Evolutionary conservation across 257 asterid species (phyloP).

Genomic region (Nicotiana sylvestris): DNA sequence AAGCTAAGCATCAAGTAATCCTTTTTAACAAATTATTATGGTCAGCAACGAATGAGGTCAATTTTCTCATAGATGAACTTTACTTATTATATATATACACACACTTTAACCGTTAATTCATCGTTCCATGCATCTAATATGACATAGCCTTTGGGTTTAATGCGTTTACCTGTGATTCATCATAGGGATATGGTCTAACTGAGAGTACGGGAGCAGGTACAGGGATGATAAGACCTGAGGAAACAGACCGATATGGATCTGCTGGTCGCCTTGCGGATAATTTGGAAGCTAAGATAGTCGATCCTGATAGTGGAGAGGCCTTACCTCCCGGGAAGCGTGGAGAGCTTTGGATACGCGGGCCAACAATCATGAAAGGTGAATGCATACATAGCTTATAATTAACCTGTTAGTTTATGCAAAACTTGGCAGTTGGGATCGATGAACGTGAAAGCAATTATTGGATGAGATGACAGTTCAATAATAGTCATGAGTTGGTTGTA

Average conservation of each 20-base stretch:
- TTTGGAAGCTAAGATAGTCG: conserved; percentile 78
- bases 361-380: conserved; percentile 74
- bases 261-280: conserved; percentile 65
- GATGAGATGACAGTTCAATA: too few relatives aligned
- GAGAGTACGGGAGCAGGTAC: conserved; percentile 72
- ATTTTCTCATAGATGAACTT: too few relatives aligned
- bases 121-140: background rate
- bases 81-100: too few relatives aligned
- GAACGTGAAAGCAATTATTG: too few relatives aligned
- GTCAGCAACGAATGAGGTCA: too few relatives aligned
- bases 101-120: too few relatives aligned
- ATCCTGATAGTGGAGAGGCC: conserved; percentile 59
- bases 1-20: too few relatives aligned
- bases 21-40: too few relatives aligned
- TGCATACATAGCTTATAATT: background rate
- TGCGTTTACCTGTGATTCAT: background rate
- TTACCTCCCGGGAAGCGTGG: conserved; percentile 72
- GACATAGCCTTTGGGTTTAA: background rate
- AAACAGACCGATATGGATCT: conserved; percentile 50
- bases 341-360: conserved; percentile 84
- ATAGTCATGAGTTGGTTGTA: too few relatives aligned
- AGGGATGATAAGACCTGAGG: conserved; percentile 55
- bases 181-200: conserved; percentile 87
- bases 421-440: too few relatives aligned
- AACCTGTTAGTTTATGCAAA: too few relatives aligned